Evolutionary conservation across 768 basidiomycete genomes (phyloP).

Genomic region (Agaricus subrufescens): DNA sequence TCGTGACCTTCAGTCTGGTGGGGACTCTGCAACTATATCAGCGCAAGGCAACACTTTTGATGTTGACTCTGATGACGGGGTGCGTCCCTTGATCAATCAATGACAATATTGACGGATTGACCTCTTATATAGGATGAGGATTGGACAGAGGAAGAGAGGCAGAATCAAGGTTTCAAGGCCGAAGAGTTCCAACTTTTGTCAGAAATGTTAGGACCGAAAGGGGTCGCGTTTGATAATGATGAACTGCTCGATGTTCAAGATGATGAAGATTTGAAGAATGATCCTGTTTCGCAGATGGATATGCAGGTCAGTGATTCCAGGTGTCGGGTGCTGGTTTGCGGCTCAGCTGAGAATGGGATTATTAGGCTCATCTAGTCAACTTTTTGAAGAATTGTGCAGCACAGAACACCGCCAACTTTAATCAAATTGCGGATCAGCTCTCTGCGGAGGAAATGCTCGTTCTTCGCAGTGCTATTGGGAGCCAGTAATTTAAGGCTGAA

Average conservation of each 20-base stretch:
- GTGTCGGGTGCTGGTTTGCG: too few species aligned
- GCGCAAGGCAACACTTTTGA: slow-evolving; percentile 49
- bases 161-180: slow-evolving; percentile 51
- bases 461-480: slow-evolving; percentile 33
- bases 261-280: slow-evolving; percentile 86
- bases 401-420: slow-evolving; percentile 60
- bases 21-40: slow-evolving; percentile 65
- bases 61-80: slow-evolving; percentile 74
- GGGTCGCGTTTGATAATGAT: slow-evolving; percentile 72
- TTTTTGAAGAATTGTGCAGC: slow-evolving; percentile 70
- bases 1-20: slow-evolving; percentile 76
- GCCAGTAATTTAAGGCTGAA: not conserved
- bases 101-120: not conserved
- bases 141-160: slow-evolving; percentile 88
- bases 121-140: slow-evolving; percentile 65
- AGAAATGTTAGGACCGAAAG: slow-evolving; percentile 73
- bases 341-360: not conserved
- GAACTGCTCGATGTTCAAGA: slow-evolving; percentile 68
- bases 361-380: slow-evolving; percentile 61
- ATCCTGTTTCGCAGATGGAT: slow-evolving; percentile 85
- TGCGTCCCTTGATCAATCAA: slow-evolving; percentile 19
- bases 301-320: slow-evolving; percentile 43
- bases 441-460: slow-evolving; percentile 67
- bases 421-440: slow-evolving; percentile 58
- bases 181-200: slow-evolving; percentile 85